These are phyloP conservation scores for Phanerochaete carnosa DNA, from an alignment of 768 basidiomycete genomes.

Conservation along the genomic window DNA sequence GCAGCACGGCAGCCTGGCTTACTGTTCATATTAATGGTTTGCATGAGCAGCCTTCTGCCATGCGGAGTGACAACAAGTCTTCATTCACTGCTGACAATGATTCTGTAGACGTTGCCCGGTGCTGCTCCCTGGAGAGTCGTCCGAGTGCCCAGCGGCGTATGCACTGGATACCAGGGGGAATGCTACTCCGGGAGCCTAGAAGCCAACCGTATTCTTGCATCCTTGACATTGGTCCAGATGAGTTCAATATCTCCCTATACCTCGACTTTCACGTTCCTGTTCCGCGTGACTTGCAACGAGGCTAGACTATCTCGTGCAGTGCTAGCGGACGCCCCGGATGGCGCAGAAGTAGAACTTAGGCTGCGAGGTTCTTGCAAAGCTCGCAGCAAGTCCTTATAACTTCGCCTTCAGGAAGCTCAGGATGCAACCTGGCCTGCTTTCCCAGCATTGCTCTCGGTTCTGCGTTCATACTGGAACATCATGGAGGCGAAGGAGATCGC, in stretches of 20 bases:
- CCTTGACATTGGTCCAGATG: not conserved
- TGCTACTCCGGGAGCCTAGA: not conserved
- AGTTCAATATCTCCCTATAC: not conserved
- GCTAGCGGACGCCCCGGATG: not conserved
- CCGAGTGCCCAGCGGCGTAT: too few relatives aligned
- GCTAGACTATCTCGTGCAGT: not conserved
- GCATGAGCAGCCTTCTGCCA: too few relatives aligned
- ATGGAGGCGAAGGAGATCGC: not conserved
- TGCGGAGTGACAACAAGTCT: too few relatives aligned
- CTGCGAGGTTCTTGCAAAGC: not conserved
- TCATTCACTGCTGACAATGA: too few relatives aligned
- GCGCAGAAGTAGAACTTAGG: not conserved
- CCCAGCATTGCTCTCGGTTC: not conserved
- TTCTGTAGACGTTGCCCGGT: too few relatives aligned
- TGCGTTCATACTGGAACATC: not conserved
- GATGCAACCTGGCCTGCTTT: not conserved
- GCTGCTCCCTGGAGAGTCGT: too few relatives aligned
- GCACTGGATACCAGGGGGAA: too few relatives aligned
- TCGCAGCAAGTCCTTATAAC: not conserved
- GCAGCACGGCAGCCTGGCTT: too few relatives aligned
- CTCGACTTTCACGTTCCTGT: not conserved
- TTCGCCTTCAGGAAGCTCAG: not conserved
- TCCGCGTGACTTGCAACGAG: not conserved
- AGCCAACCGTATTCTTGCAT: not conserved
- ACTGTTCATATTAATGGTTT: too few relatives aligned